Percentiles rank a stretch among this genome's conserved stretches.
Evolutionary conservation across 2,329 filamentous ascomycete species (phyloP).

Genomic region (Colletotrichum neosansevieriae): DNA sequence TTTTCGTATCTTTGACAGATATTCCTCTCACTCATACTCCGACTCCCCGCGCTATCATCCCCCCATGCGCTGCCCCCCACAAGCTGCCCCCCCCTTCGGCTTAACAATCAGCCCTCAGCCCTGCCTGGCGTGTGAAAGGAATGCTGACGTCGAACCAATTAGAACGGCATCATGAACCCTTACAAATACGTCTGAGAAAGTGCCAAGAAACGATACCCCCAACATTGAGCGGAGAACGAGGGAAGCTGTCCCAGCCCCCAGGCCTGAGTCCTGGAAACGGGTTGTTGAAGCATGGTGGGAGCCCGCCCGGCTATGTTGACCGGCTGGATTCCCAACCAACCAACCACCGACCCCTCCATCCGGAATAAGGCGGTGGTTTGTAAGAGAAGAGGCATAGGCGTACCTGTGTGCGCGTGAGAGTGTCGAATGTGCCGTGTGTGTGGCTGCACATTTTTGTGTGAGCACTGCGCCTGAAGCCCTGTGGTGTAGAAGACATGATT

Average conservation of each 20-base stretch:
- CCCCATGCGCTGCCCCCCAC: slow-evolving; percentile 22
- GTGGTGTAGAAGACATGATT: slow-evolving; percentile 14
- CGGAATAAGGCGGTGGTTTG: slow-evolving; percentile 12
- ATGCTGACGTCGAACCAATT: slow-evolving; percentile 40
- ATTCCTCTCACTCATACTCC: slow-evolving; percentile 4
- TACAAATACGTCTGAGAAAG: slow-evolving; percentile 87
- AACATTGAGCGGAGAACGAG: slow-evolving; percentile 5
- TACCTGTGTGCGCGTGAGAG: not conserved
- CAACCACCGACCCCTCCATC: not conserved
- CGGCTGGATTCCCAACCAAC: slow-evolving; percentile 4
- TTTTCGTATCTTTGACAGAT: slow-evolving; percentile 11
- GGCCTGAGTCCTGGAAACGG: slow-evolving; percentile 16
- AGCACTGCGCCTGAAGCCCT: not conserved
- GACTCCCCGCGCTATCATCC: slow-evolving; percentile 7
- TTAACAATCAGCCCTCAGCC: slow-evolving; percentile 13
- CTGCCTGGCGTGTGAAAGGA: slow-evolving; percentile 38
- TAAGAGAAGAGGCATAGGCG: not conserved
- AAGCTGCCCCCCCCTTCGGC: not conserved
- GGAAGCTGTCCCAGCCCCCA: not conserved
- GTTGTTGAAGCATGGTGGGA: slow-evolving; percentile 15
- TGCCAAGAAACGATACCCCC: slow-evolving; percentile 29
- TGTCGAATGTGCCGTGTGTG: not conserved
- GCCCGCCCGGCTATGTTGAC: slow-evolving; percentile 12
- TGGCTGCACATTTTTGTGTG: not conserved
- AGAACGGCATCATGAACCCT: slow-evolving; percentile 99